Conservation (phyloP, 1,139 yeast species). For the Chernovozyma sophiae-reginae region DNA sequence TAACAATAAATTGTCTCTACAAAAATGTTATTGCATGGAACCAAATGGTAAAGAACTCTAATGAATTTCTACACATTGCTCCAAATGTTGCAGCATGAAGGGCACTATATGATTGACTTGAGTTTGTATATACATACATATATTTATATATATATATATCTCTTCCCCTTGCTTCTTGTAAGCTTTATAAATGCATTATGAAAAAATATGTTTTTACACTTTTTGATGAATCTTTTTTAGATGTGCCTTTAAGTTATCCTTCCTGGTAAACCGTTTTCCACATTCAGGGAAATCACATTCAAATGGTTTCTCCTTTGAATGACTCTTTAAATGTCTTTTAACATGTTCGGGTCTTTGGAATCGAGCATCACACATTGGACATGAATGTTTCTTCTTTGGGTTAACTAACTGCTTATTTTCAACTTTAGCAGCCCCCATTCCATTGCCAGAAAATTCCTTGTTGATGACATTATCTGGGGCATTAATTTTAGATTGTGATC, state of each 20-base stretch:
- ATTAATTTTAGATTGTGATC: neutral
- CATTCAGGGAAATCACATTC: constrained; percentile 71
- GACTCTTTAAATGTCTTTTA: constrained; percentile 83
- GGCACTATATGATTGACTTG: too few relatives aligned
- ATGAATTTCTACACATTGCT: too few relatives aligned
- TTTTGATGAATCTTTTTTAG: constrained; percentile 56
- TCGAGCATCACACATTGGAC: constrained; percentile 70
- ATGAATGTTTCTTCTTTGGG: constrained; percentile 65
- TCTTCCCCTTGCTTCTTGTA: too few relatives aligned
- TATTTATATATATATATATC: too few relatives aligned
- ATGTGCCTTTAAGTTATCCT: constrained; percentile 67
- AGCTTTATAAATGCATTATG: too few relatives aligned
- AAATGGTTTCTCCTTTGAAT: constrained; percentile 83
- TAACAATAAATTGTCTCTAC: too few relatives aligned
- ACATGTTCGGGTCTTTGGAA: constrained; percentile 93
- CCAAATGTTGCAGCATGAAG: too few relatives aligned
- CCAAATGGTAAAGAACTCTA: too few relatives aligned
- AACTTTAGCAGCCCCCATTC: constrained; percentile 3
- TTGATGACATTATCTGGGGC: constrained; percentile 4
- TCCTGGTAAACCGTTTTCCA: constrained; percentile 70
- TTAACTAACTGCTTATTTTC: constrained; percentile 22
- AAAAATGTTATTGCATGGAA: too few relatives aligned
- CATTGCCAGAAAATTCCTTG: neutral
- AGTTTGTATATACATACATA: too few relatives aligned
- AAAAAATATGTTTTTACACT: constrained; percentile 1